Evolutionary conservation across 2,329 filamentous ascomycete genomes (phyloP).

Genomic region (Alternaria longipes): DNA sequence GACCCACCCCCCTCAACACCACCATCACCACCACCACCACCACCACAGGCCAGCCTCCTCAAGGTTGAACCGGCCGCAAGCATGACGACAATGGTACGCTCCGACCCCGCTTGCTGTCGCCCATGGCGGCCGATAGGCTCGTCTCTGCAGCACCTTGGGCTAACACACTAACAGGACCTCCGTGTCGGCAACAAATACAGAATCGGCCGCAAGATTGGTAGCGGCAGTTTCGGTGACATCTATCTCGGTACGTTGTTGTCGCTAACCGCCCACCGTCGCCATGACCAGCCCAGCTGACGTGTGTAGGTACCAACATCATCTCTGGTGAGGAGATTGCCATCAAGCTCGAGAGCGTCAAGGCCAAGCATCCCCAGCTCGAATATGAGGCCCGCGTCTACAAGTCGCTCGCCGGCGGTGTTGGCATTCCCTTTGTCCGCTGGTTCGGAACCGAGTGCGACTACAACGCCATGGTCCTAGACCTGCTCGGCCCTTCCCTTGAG

Average conservation of each 20-base stretch:
- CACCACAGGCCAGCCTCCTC: slow-evolving; percentile 44
- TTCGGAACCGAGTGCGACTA: slow-evolving; percentile 99
- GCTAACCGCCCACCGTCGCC: neutral
- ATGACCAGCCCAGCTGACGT: slow-evolving; percentile 29
- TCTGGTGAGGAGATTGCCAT: slow-evolving; percentile 99
- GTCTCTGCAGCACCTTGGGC: slow-evolving; percentile 26
- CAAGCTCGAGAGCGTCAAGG: slow-evolving; percentile 99
- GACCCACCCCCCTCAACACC: slow-evolving; percentile 23
- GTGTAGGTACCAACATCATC: slow-evolving; percentile 94
- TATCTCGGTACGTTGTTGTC: slow-evolving; percentile 73
- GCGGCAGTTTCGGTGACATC: slow-evolving; percentile 96
- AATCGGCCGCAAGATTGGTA: slow-evolving; percentile 98
- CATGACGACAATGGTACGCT: slow-evolving; percentile 71
- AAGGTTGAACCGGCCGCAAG: slow-evolving; percentile 48
- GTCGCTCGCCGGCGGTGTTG: slow-evolving; percentile 91
- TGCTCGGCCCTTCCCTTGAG: slow-evolving; percentile 93
- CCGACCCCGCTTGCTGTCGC: slow-evolving; percentile 46
- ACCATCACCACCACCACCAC: slow-evolving; percentile 25
- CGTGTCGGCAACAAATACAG: slow-evolving; percentile 99
- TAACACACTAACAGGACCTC: slow-evolving; percentile 74
- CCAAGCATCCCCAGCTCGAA: slow-evolving; percentile 98
- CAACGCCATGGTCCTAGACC: slow-evolving; percentile 99
- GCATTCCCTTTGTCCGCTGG: slow-evolving; percentile 99
- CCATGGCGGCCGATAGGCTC: slow-evolving; percentile 19
- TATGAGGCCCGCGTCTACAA: slow-evolving; percentile 96